Conservation (phyloP, 495 filamentous ascomycete species). For the Neurospora sp. region DNA sequence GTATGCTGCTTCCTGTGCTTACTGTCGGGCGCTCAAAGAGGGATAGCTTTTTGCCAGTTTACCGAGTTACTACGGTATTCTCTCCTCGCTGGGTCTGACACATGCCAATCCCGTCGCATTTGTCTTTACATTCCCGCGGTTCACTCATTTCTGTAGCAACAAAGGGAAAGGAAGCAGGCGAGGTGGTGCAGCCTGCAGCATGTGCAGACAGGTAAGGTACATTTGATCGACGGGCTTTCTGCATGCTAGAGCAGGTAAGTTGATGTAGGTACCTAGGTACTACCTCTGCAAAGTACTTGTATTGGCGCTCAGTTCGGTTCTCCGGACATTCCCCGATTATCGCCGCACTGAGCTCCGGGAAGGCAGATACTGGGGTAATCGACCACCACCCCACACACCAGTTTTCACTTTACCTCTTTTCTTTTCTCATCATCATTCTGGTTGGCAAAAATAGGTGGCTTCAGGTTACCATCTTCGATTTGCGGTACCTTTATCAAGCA, state of each 20-base stretch:
- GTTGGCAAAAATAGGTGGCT: background rate
- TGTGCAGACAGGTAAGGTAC: background rate
- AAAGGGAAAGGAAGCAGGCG: background rate
- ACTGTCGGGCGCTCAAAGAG: too few relatives aligned
- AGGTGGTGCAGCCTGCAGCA: background rate
- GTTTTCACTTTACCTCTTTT: background rate
- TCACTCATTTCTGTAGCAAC: background rate
- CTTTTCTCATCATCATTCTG: background rate
- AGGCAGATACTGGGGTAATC: background rate
- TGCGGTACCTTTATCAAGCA: background rate
- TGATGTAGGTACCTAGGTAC: background rate
- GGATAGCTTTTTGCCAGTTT: too few relatives aligned
- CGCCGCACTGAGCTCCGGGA: background rate
- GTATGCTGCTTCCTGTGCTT: too few relatives aligned
- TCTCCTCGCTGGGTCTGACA: background rate
- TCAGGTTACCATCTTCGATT: background rate
- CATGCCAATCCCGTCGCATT: background rate
- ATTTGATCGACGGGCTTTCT: background rate
- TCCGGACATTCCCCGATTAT: background rate
- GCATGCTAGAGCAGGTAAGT: background rate
- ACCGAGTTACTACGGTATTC: background rate
- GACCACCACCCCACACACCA: background rate
- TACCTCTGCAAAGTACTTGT: background rate
- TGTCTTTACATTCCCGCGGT: background rate
- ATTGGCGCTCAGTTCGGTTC: background rate